Conservation (phyloP, 352 stramenopile species). For the Phytophthora pluvialis region DNA sequence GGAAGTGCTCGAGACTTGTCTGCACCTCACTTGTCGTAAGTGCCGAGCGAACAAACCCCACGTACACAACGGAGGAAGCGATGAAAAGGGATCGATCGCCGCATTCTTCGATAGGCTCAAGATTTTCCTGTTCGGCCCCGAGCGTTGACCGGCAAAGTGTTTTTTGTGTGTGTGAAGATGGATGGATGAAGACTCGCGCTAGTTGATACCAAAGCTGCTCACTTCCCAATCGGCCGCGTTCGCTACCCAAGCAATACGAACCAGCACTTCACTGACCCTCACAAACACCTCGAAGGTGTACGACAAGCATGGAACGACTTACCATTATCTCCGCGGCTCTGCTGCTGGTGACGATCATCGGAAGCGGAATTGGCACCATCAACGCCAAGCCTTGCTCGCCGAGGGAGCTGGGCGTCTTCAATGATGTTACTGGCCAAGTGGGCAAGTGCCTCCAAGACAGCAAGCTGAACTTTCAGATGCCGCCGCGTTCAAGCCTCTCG, state of each 20-base stretch:
- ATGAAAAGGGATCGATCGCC: constrained; percentile 25
- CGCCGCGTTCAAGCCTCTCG: constrained; percentile 37
- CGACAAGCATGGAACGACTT: constrained; percentile 21
- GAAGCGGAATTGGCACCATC: neutral
- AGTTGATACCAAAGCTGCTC: constrained; percentile 6
- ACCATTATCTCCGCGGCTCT: constrained; percentile 2
- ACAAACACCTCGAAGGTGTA: constrained; percentile 9
- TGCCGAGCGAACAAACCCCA: constrained; percentile 40
- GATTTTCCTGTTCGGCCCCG: constrained; percentile 42
- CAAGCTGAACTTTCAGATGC: constrained; percentile 50
- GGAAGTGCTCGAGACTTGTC: constrained; percentile 73
- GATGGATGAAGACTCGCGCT: constrained; percentile 27
- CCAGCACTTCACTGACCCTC: neutral
- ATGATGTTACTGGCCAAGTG: constrained; percentile 43
- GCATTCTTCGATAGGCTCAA: constrained; percentile 57
- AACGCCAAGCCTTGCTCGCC: constrained; percentile 36
- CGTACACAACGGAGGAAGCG: constrained; percentile 24
- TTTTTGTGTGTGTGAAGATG: constrained; percentile 1
- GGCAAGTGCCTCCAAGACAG: constrained; percentile 48
- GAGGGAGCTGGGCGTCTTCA: constrained; percentile 56
- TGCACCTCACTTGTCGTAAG: constrained; percentile 70
- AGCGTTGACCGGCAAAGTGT: constrained; percentile 9
- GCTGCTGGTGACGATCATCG: constrained; percentile 21
- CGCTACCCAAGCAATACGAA: constrained; percentile 24
- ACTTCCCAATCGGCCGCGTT: constrained; percentile 27